Conservation (phyloP, 257 asterid species). For the Solanum pinnatisectum region DNA sequence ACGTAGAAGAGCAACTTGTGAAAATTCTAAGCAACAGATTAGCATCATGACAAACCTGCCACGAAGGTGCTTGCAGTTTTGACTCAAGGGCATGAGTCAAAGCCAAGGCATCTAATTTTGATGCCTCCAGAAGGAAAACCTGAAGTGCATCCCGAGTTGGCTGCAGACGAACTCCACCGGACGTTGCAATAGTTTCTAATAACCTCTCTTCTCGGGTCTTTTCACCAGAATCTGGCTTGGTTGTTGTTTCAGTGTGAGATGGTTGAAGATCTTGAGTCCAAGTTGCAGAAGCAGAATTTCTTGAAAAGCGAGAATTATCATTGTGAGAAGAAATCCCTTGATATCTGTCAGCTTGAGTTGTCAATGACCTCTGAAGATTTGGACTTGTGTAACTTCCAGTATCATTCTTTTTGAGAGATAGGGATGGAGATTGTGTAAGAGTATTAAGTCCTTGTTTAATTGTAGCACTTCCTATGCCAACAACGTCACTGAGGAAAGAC, state of each 20-base stretch:
- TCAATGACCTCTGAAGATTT: slow-evolving; percentile 78
- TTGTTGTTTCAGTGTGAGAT: slow-evolving; percentile 40
- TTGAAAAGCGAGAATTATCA: slow-evolving; percentile 46
- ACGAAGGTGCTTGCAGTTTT: slow-evolving; percentile 72
- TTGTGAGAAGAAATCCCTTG: slow-evolving; percentile 38
- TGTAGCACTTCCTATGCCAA: slow-evolving; percentile 86
- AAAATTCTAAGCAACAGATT: neutral
- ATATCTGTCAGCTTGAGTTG: slow-evolving; percentile 55
- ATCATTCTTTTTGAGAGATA: slow-evolving; percentile 61
- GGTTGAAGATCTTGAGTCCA: slow-evolving; percentile 61
- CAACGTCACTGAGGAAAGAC: slow-evolving; percentile 87
- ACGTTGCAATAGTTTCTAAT: slow-evolving; percentile 78
- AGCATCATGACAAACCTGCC: slow-evolving; percentile 61
- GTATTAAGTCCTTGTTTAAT: slow-evolving; percentile 79
- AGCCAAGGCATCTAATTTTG: slow-evolving; percentile 57
- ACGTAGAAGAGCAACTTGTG: neutral
- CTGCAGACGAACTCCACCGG: slow-evolving; percentile 94
- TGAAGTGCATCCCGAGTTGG: slow-evolving; percentile 93
- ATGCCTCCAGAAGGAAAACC: slow-evolving; percentile 69
- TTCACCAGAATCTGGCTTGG: slow-evolving; percentile 33
- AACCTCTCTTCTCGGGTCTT: slow-evolving; percentile 82
- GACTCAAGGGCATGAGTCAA: slow-evolving; percentile 65
- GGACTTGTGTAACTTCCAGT: slow-evolving; percentile 79
- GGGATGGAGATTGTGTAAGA: slow-evolving; percentile 70
- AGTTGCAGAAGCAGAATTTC: slow-evolving; percentile 53